Evolutionary conservation across 2,329 filamentous ascomycete genomes (phyloP).

Genomic region (Fusarium humuli): DNA sequence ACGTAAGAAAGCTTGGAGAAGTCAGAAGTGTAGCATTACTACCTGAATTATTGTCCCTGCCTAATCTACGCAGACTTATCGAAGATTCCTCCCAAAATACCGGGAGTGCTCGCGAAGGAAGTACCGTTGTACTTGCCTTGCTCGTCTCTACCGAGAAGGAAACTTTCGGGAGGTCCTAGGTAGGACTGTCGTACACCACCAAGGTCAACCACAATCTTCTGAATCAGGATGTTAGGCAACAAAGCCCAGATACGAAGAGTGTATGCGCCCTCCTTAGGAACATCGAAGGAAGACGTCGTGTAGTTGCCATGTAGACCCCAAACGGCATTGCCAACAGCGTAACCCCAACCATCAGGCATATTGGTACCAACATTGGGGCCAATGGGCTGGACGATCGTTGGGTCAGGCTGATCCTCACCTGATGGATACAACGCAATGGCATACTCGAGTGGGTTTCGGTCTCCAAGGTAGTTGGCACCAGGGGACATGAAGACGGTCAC

Average conservation of each 20-base stretch:
- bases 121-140: conserved; percentile 28
- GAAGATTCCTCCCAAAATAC: conserved; percentile 2
- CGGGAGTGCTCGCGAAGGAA: conserved; percentile 12
- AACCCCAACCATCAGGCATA: conserved; percentile 35
- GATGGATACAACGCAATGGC: conserved; percentile 60
- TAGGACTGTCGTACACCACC: conserved; percentile 67
- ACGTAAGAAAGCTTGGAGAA: neutral
- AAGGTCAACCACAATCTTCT: conserved; percentile 67
- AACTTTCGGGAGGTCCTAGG: conserved; percentile 68
- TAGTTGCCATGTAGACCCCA: conserved; percentile 60
- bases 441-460: conserved; percentile 63
- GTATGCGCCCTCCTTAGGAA: conserved; percentile 58
- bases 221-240: conserved; percentile 64
- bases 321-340: conserved; percentile 56
- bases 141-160: conserved; percentile 47
- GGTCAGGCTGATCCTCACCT: conserved; percentile 33
- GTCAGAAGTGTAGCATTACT: neutral
- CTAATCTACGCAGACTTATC: neutral
- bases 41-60: neutral
- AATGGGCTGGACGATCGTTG: conserved; percentile 24
- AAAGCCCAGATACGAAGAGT: conserved; percentile 64
- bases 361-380: conserved; percentile 24
- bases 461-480: conserved; percentile 64
- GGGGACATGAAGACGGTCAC: conserved; percentile 64
- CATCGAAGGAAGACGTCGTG: conserved; percentile 58